These are phyloP conservation scores for Calophaca sinica DNA, from an alignment of 306 rosid species.

Conservation along the genomic window DNA sequence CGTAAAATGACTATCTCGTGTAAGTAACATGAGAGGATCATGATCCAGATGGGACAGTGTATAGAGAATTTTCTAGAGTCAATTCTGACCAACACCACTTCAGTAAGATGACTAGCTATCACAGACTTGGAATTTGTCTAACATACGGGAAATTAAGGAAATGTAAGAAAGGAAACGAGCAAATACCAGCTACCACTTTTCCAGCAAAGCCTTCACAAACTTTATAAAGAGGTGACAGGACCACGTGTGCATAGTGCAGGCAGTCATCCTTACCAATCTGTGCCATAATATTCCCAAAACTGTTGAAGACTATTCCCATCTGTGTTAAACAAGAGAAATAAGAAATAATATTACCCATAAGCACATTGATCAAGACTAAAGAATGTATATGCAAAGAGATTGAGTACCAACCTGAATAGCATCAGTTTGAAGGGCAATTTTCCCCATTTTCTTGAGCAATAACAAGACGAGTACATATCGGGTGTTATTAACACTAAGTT, in stretches of 20 bases:
- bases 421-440: constrained; percentile 78
- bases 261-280: constrained; percentile 67
- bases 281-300: constrained; percentile 61
- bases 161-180: constrained; percentile 5
- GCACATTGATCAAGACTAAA: constrained; percentile 33
- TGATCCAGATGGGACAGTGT: not conserved
- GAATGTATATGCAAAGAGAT: constrained; percentile 14
- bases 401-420: constrained; percentile 68
- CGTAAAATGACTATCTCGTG: not conserved
- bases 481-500: constrained; percentile 44
- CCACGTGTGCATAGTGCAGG: constrained; percentile 59
- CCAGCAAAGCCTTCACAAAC: constrained; percentile 89
- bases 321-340: constrained; percentile 53
- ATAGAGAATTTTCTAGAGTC: not conserved
- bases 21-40: not conserved
- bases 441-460: constrained; percentile 82
- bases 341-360: constrained; percentile 22
- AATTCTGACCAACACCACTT: not conserved
- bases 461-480: constrained; percentile 61
- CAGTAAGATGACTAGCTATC: constrained; percentile 15
- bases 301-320: constrained; percentile 79
- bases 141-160: constrained; percentile 14
- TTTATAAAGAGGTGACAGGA: constrained; percentile 79
- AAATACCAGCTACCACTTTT: constrained; percentile 68
- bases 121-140: constrained; percentile 19